A percentile compares a stretch with the other conserved stretches of the same genome.
These are phyloP conservation scores for Erodium moschatum DNA, from an alignment of 441 rosid species.

Conservation along the genomic window DNA sequence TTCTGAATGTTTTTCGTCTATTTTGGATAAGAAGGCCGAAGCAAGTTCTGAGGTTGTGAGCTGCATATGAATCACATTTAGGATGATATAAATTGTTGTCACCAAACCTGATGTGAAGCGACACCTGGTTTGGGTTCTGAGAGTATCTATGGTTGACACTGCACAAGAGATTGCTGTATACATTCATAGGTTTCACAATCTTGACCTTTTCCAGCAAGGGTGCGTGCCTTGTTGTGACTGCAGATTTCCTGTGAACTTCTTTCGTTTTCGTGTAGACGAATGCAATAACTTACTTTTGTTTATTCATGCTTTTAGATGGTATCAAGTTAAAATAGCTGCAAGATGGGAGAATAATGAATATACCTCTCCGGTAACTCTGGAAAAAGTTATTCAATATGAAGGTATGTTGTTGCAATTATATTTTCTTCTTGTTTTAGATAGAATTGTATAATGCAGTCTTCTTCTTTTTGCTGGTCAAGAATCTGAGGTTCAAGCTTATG, in stretches of 20 bases:
- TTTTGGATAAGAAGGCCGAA: not conserved
- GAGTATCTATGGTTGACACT: conserved; percentile 19
- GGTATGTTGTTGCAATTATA: conserved; percentile 10
- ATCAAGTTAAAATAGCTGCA: conserved; percentile 24
- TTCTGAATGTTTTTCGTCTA: not conserved
- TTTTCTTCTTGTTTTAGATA: not conserved
- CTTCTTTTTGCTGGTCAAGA: not conserved
- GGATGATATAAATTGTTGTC: conserved; percentile 2
- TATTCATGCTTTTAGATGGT: conserved; percentile 20
- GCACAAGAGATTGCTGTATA: conserved; percentile 27
- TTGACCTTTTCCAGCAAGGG: conserved; percentile 29
- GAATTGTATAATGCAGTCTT: not conserved
- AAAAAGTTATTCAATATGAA: conserved; percentile 27
- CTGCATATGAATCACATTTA: not conserved
- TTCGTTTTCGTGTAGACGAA: not conserved
- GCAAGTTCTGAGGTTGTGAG: not conserved
- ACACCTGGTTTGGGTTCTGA: not conserved
- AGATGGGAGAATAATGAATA: conserved; percentile 24
- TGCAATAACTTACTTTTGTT: not conserved
- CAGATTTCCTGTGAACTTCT: not conserved
- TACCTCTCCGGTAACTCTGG: conserved; percentile 22
- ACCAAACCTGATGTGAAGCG: not conserved
- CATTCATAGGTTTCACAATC: conserved; percentile 28
- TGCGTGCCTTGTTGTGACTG: not conserved
- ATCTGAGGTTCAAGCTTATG: not conserved